Evolutionary conservation across 2,329 filamentous ascomycete species (phyloP).

Genomic region (Furcasterigmium furcatum): DNA sequence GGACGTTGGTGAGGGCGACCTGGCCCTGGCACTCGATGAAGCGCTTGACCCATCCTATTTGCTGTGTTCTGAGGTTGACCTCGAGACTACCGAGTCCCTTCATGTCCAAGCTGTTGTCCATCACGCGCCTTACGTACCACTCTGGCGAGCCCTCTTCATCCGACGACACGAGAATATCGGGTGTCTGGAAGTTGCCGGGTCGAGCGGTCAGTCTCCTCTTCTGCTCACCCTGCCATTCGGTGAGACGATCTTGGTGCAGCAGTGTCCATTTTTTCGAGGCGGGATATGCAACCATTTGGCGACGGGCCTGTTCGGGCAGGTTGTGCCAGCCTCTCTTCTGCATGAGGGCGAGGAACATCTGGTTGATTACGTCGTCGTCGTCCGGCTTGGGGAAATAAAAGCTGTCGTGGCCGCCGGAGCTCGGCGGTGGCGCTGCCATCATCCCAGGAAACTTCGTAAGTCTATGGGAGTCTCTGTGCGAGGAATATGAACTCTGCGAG

Average conservation of each 20-base stretch:
- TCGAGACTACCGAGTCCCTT: conserved; percentile 92
- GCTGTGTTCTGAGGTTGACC: conserved; percentile 92
- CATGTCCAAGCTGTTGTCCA: conserved; percentile 90
- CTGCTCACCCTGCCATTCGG: conserved; percentile 92
- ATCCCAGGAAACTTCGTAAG: conserved; percentile 48
- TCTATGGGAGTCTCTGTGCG: conserved; percentile 54
- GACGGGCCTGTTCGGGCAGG: conserved; percentile 86
- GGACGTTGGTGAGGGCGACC: conserved; percentile 89
- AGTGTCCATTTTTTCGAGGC: conserved; percentile 96
- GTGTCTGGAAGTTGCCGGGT: conserved; percentile 46
- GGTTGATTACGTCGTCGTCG: conserved; percentile 81
- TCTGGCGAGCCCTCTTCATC: conserved; percentile 96
- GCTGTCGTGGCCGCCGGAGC: conserved; percentile 38
- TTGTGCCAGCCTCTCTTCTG: conserved; percentile 98
- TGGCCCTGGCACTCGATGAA: conserved; percentile 98
- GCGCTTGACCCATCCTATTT: conserved; percentile 94
- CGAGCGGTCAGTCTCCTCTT: conserved; percentile 76
- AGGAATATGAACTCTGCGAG: conserved; percentile 52
- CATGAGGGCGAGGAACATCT: conserved; percentile 92
- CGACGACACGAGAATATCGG: conserved; percentile 71
- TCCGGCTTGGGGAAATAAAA: conserved; percentile 69
- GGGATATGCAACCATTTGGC: conserved; percentile 96
- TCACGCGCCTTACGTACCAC: conserved; percentile 95
- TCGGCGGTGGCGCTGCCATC: conserved; percentile 19
- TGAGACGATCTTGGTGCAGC: conserved; percentile 89